Conservation (phyloP, 192 early-diverging fungal genomes). For the Glomus cerebriforme region DNA sequence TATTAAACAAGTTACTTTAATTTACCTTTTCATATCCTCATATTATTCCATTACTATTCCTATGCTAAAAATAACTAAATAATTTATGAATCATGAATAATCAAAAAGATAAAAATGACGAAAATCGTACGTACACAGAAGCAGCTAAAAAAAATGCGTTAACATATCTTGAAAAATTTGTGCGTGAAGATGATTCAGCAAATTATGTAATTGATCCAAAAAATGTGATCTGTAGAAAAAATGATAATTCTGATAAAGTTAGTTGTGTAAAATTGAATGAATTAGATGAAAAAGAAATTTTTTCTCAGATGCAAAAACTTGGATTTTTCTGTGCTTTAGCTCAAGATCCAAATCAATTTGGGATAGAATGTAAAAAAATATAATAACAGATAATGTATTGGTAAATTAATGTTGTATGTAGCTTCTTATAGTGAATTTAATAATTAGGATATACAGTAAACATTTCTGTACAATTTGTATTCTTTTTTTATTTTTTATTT, state of each 20-base stretch:
- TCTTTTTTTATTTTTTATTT: too few relatives aligned
- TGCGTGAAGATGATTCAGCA: neutral
- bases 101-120: neutral
- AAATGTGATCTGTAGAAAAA: neutral
- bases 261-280: conserved; percentile 8
- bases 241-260: neutral
- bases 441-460: too few relatives aligned
- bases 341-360: neutral
- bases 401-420: too few relatives aligned
- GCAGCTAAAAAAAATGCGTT: neutral
- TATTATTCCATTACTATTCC: too few relatives aligned
- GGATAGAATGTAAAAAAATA: conserved; percentile 7
- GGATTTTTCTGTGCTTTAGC: conserved; percentile 15
- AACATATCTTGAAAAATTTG: neutral
- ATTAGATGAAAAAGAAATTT: conserved; percentile 14
- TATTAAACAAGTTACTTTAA: too few relatives aligned
- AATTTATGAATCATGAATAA: too few relatives aligned
- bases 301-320: conserved; percentile 20
- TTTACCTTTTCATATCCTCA: too few relatives aligned
- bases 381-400: too few relatives aligned
- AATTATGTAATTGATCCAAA: conserved; percentile 3
- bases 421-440: too few relatives aligned
- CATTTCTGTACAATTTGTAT: too few relatives aligned
- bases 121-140: neutral
- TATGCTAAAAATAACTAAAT: too few relatives aligned